Conservation (phyloP, 768 basidiomycete genomes). For the Gyrodon lividus region DNA sequence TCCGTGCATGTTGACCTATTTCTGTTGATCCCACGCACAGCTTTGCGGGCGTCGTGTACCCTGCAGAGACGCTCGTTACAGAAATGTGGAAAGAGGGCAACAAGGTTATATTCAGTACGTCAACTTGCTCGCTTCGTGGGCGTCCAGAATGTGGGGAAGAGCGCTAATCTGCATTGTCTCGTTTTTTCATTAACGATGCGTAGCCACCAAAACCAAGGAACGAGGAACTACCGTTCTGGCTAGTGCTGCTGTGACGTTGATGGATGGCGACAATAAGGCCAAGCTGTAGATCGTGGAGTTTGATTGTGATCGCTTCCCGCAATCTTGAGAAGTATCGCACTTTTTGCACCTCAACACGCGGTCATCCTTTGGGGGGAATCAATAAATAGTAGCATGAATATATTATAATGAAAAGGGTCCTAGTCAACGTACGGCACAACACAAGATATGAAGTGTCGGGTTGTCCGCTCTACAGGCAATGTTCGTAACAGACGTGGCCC, state of each 20-base stretch:
- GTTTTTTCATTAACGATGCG: not conserved
- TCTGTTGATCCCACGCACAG: conserved; percentile 40
- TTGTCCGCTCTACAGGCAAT: not conserved
- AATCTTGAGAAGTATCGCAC: conserved; percentile 27
- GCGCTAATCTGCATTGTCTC: not conserved
- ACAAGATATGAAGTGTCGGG: not conserved
- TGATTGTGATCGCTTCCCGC: conserved; percentile 31
- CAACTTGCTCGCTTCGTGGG: conserved; percentile 1
- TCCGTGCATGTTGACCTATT: no score
- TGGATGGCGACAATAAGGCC: conserved; percentile 48
- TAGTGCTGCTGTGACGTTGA: conserved; percentile 79
- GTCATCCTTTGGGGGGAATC: no score
- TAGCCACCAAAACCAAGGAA: conserved; percentile 89
- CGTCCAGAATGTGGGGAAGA: not conserved
- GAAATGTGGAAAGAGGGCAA: conserved; percentile 98
- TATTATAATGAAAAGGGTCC: not conserved
- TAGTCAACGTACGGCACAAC: not conserved
- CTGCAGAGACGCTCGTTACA: conserved; percentile 92
- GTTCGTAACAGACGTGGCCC: not conserved
- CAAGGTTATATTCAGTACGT: conserved; percentile 89
- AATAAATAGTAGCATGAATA: not conserved
- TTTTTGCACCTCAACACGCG: not conserved
- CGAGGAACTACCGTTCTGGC: conserved; percentile 68
- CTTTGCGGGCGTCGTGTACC: conserved; percentile 90
- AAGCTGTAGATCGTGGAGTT: conserved; percentile 49